Conservation (phyloP, 768 basidiomycete species). For the Tylopilus rubrobrunneus region DNA sequence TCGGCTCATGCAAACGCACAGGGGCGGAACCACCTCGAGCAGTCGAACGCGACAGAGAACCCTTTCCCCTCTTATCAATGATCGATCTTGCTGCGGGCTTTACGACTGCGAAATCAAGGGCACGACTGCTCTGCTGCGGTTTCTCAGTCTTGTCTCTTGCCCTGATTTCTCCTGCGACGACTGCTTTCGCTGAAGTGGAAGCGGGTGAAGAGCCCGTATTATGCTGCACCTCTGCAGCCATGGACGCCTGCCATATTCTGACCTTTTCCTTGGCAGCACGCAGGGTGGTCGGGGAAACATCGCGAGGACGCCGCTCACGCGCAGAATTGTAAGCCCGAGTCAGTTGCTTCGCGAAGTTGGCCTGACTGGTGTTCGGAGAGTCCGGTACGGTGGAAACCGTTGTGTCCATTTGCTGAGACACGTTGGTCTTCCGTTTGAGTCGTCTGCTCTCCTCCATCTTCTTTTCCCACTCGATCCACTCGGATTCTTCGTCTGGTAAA, state of each 20-base stretch:
- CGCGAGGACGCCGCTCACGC: conserved; percentile 5
- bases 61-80: conserved; percentile 22
- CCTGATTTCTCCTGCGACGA: neutral
- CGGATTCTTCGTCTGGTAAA: conserved; percentile 45
- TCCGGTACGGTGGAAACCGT: conserved; percentile 1
- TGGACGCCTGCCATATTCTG: conserved; percentile 33
- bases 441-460: conserved; percentile 20
- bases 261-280: conserved; percentile 34
- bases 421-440: conserved; percentile 15
- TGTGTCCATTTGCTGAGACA: conserved; percentile 5
- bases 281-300: conserved; percentile 25
- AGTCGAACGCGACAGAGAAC: neutral
- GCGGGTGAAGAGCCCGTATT: neutral
- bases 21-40: conserved; percentile 6
- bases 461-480: conserved; percentile 47
- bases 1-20: conserved; percentile 9
- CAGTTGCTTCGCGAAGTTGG: neutral
- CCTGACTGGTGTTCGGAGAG: conserved; percentile 1
- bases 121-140: conserved; percentile 14
- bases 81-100: conserved; percentile 32
- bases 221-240: conserved; percentile 20
- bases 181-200: conserved; percentile 3
- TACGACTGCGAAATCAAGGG: conserved; percentile 43
- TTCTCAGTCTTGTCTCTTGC: conserved; percentile 19
- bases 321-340: neutral